Evolutionary conservation across 2,329 filamentous ascomycete species (phyloP).

Genomic region (Huntiella moniliformis): DNA sequence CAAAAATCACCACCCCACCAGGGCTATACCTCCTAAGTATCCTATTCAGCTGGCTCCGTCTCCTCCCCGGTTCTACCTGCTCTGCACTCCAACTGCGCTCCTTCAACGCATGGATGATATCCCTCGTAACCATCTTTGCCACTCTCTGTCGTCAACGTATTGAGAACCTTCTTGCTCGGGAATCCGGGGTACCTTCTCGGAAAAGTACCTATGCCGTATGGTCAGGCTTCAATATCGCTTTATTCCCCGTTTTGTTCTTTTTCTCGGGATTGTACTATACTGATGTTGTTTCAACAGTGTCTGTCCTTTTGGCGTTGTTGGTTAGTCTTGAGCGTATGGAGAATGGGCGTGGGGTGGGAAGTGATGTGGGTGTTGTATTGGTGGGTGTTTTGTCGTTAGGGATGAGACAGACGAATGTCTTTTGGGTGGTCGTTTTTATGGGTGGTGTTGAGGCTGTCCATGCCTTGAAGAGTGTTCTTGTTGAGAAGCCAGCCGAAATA

Average conservation of each 20-base stretch:
- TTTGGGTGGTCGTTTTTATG: constrained; percentile 74
- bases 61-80: constrained; percentile 16
- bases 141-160: constrained; percentile 33
- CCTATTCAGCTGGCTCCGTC: constrained; percentile 1
- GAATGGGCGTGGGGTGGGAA: constrained; percentile 18
- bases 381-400: constrained; percentile 48
- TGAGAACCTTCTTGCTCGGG: constrained; percentile 19
- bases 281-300: constrained; percentile 63
- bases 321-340: constrained; percentile 29
- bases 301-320: constrained; percentile 52
- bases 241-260: constrained; percentile 88
- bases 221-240: constrained; percentile 56
- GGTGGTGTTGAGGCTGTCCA: constrained; percentile 40
- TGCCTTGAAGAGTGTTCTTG: constrained; percentile 26
- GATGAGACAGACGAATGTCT: constrained; percentile 90
- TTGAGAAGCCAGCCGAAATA: neutral
- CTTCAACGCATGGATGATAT: constrained; percentile 28
- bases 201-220: constrained; percentile 31
- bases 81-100: constrained; percentile 26
- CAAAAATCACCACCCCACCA: constrained; percentile 92
- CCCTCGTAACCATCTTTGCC: constrained; percentile 26
- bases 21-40: constrained; percentile 43
- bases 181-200: constrained; percentile 6
- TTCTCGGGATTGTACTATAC: constrained; percentile 94
- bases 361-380: constrained; percentile 26